Evolutionary conservation across 2,329 filamentous ascomycete species (phyloP), one percentile per base, ranked within the genome.

Genomic region (Salinomyces thailandicus): DNA sequence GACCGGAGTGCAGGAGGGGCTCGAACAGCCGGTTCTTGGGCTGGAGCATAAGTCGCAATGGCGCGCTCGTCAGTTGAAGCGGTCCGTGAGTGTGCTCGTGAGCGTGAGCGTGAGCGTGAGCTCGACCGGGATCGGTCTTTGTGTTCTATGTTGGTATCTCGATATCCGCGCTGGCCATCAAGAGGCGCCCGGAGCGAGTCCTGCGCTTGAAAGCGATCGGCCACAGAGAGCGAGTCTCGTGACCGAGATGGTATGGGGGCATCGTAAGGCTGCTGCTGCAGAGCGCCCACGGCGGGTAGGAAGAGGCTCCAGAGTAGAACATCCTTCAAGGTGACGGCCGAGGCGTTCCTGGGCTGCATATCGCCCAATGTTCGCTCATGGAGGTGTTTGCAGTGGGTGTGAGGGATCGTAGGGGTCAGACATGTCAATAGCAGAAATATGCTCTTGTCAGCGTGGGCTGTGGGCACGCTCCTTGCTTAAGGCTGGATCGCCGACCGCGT

Each of bases 31-130:
- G 76, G 68, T 53, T 63, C 67, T n/a, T n/a, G n/a, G 69, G 81
- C 87, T 84, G 85, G 86, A 94, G 89, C 87, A 74, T 87, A 81
- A 82, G 86, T 91, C 76, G 82, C 81, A 73, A 91, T 74, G 83
- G 86, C 86, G 86, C 85, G 86, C 85, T 79, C 84, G 81, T 91
- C 71, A 44, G 44, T 39, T 37, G 48, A 45, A 37, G 55, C 45
- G 37, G 49, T 49, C 37, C 47, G 50, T 44, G 47, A 52, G 55
- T 38, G 50, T 36, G 42, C 29, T 45, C 40, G 32, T 47, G 46
- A 40, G 44, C 40, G n/a, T n/a, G 47, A 52, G 55, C 39, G 50
- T 36, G 42, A 31, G 44, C 40, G 32, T 47, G 46, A 40, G 44
- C 40, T 30, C 41, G 45, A 35, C 24, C 43, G 37, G 24, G 33